Evolutionary conservation across 495 filamentous ascomycete species (phyloP).

Genomic region (Penicillium arizonense): DNA sequence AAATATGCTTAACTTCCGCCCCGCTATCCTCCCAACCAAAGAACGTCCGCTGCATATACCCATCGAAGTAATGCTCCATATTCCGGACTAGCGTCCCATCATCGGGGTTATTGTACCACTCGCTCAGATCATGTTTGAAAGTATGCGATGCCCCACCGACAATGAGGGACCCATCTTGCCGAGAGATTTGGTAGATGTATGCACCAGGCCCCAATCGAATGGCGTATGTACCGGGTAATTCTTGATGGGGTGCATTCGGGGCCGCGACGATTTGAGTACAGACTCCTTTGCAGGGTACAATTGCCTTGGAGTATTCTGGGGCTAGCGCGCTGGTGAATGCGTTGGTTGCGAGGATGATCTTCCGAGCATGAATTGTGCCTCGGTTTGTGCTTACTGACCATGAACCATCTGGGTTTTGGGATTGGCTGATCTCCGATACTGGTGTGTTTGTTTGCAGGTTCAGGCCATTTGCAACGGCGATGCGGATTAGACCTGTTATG

Average conservation of each 20-base stretch:
- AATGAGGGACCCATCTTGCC: conserved; percentile 71
- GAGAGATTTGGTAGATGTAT: conserved; percentile 60
- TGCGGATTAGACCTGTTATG: conserved; percentile 55
- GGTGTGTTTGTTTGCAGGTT: conserved; percentile 64
- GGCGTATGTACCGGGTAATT: conserved; percentile 29
- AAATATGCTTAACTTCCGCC: conserved; percentile 43
- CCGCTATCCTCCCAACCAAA: conserved; percentile 46
- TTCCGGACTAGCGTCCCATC: conserved; percentile 57
- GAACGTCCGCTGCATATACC: conserved; percentile 52
- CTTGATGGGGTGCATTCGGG: conserved; percentile 40
- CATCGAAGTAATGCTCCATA: conserved; percentile 55
- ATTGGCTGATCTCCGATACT: conserved; percentile 34
- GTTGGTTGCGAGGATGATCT: conserved; percentile 70
- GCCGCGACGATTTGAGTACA: conserved; percentile 63
- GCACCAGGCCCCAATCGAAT: conserved; percentile 16
- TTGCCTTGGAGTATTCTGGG: conserved; percentile 53
- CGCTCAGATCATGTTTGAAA: conserved; percentile 48
- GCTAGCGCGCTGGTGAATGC: conserved; percentile 63
- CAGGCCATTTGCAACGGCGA: conserved; percentile 26
- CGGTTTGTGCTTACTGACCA: conserved; percentile 49
- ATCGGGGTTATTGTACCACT: conserved; percentile 53
- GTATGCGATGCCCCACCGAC: conserved; percentile 57
- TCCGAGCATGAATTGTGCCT: conserved; percentile 50
- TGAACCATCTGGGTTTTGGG: conserved; percentile 12
- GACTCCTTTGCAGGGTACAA: conserved; percentile 56